Conservation (phyloP, 2,329 filamentous ascomycete species). For the Trichoderma sp. region DNA sequence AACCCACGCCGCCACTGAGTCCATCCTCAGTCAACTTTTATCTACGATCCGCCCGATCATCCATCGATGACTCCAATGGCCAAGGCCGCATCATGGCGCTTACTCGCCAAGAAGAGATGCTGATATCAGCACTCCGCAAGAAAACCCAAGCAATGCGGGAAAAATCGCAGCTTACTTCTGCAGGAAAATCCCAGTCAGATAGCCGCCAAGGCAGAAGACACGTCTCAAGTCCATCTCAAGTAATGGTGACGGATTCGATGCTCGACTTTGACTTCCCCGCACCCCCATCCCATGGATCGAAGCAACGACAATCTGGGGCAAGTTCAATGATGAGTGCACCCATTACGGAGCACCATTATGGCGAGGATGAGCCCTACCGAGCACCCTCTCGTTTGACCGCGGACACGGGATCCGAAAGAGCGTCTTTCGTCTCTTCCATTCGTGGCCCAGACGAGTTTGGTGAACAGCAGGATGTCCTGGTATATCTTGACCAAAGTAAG, state of each 20-base stretch:
- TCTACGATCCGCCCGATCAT: conserved; percentile 39
- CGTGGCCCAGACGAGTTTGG: conserved; percentile 23
- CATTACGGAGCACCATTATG: not conserved
- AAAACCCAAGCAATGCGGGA: conserved; percentile 55
- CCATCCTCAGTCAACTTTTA: conserved; percentile 51
- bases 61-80: conserved; percentile 32
- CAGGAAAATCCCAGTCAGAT: not conserved
- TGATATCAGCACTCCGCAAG: conserved; percentile 54
- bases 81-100: conserved; percentile 53
- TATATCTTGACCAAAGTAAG: conserved; percentile 32
- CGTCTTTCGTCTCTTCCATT: conserved; percentile 19
- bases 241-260: conserved; percentile 29
- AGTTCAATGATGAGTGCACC: conserved; percentile 21
- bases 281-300: conserved; percentile 27
- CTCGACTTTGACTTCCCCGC: conserved; percentile 37
- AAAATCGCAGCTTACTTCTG: conserved; percentile 30
- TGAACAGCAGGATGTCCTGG: conserved; percentile 21
- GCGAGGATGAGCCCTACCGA: not conserved
- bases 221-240: conserved; percentile 30
- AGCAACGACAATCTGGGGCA: conserved; percentile 22
- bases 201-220: conserved; percentile 24
- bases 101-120: conserved; percentile 56
- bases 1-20: conserved; percentile 48
- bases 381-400: not conserved
- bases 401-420: conserved; percentile 11